These are phyloP conservation scores for Puccinia hordei DNA, from an alignment of 1,284 basidiomycete genomes.

Conservation along the genomic window DNA sequence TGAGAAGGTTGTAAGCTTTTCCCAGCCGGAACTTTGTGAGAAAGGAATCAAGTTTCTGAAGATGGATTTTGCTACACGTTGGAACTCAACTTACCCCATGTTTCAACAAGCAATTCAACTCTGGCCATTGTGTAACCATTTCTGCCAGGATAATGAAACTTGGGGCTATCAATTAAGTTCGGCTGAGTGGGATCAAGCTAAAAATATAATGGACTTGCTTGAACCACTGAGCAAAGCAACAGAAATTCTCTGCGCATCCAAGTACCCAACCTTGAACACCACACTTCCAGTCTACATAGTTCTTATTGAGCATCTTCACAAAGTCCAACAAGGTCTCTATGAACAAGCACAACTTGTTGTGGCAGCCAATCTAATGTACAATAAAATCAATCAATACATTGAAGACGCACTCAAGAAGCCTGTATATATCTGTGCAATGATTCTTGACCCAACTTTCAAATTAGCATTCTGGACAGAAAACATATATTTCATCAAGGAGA, in stretches of 20 bases:
- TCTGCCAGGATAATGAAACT: not conserved
- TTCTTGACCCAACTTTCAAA: not conserved
- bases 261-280: too few species aligned
- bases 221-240: too few species aligned
- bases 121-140: not conserved
- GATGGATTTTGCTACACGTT: not conserved
- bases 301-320: not conserved
- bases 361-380: not conserved
- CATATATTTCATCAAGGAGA: not conserved
- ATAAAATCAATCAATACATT: not conserved
- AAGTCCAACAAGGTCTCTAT: not conserved
- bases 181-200: too few species aligned
- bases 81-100: slow-evolving; percentile 6
- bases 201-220: too few species aligned
- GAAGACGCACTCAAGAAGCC: not conserved
- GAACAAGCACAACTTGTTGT: not conserved
- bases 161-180: not conserved
- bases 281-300: not conserved
- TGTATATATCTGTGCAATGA: not conserved
- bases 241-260: too few species aligned
- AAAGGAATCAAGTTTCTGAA: not conserved
- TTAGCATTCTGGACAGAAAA: not conserved
- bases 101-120: not conserved
- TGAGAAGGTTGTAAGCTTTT: not conserved
- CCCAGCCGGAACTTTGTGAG: not conserved